phyloP scores from a whole-genome alignment of 441 rosid species.

The Euphorbia corollata region DNA sequence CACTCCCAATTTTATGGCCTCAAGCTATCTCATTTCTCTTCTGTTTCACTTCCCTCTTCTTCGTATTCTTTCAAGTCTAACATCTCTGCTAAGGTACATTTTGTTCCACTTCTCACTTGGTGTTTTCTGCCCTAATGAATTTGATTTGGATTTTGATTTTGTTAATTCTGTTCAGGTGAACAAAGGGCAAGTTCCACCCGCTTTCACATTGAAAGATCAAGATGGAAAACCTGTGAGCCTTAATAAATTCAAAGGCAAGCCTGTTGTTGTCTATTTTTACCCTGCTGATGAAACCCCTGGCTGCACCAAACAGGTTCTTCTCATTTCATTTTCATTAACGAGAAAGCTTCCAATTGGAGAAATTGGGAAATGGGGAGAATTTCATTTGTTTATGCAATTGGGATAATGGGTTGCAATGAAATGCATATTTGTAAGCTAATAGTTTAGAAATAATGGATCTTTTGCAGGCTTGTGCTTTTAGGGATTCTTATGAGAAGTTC shows the following conservation, averaged over 20 bases:
- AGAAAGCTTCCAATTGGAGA: no score
- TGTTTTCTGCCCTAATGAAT: not conserved
- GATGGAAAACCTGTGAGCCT: constrained; percentile 69
- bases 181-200: constrained; percentile 67
- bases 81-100: constrained; percentile 77
- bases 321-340: not conserved
- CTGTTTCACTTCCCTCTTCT: constrained; percentile 31
- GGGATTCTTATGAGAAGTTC: constrained; percentile 94
- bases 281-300: constrained; percentile 96
- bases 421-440: not conserved
- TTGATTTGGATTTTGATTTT: constrained; percentile 14
- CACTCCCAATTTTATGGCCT: constrained; percentile 62
- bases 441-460: not conserved
- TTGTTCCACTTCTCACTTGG: constrained; percentile 13
- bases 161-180: constrained; percentile 41
- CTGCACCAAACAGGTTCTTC: constrained; percentile 81
- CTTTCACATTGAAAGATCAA: constrained; percentile 78
- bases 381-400: not conserved
- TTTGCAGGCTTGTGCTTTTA: constrained; percentile 86
- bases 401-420: not conserved
- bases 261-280: constrained; percentile 82
- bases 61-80: constrained; percentile 32
- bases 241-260: constrained; percentile 79
- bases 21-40: constrained; percentile 37
- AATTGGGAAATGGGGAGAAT: not conserved